Evolutionary conservation across 1,284 basidiomycete genomes (phyloP), one percentile per base, ranked within the genome.

Genomic region (Dichomitus squalens): DNA sequence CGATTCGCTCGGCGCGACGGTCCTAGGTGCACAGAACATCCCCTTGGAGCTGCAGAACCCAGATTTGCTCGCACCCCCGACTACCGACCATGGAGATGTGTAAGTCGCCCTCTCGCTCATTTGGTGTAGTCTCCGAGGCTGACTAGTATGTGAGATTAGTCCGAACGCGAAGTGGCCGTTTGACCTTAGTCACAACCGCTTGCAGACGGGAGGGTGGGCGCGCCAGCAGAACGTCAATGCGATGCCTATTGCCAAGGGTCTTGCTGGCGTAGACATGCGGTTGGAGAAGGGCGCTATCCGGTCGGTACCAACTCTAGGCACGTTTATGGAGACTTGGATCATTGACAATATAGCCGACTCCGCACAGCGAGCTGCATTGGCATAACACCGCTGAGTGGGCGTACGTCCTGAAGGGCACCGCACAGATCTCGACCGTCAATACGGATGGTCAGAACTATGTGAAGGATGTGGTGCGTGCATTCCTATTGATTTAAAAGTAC

Each of bases 191-290:
- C 84, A 86, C 69, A 90, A 87, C 64, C 82, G 87, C 25, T 70
- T 92, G 20, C 83, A 85, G 58, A 82, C 82, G 0, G 88, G 88
- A 21, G 89, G 89, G 0, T 92, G 88, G 88, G 85, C 87, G 35
- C 79, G 87, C 53, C 81, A 88, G 64, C 79, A 90, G 71, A 89
- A 88, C 60, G 68, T 47, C 20, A 31, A n/a, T 9, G 29, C n/a
- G 27, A 79, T 90, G 81, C 86, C 87, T 1, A 75, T 87, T 25
- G 84, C 85, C 3, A 80, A 76, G 43, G 76, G 82, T 61, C 81
- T 88, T 73, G 85, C 87, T 11, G 81, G 84, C 38, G 87, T 88
- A 9, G 83, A 90, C 66, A 88, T 89, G 87, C 80, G 87, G 21
- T 73, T 90, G 20, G 79, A 87, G 68, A 72, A 82, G 41, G 88